Evolutionary conservation across 2,329 filamentous ascomycete genomes (phyloP).

Genomic region (Fusarium sp.): DNA sequence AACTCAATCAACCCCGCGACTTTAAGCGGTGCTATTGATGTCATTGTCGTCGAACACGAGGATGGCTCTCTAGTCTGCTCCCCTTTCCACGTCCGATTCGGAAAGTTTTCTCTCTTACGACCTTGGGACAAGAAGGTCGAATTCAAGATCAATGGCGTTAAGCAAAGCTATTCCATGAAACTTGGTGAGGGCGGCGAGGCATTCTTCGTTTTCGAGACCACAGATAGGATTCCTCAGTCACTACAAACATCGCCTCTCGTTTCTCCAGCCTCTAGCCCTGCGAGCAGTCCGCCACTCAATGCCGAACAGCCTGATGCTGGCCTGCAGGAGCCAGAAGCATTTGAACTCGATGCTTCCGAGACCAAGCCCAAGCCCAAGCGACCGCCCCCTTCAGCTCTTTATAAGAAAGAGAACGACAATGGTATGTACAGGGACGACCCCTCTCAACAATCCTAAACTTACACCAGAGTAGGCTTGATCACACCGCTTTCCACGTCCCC

Average conservation of each 20-base stretch:
- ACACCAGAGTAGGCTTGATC: constrained; percentile 55
- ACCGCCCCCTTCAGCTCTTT: constrained; percentile 61
- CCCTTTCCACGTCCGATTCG: constrained; percentile 98
- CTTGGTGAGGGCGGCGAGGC: constrained; percentile 96
- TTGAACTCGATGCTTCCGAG: constrained; percentile 70
- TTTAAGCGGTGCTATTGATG: constrained; percentile 96
- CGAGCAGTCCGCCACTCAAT: constrained; percentile 80
- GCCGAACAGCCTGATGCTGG: constrained; percentile 50
- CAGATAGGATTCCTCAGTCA: constrained; percentile 89
- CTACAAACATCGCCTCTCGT: constrained; percentile 95
- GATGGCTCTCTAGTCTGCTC: constrained; percentile 92
- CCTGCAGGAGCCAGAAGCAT: constrained; percentile 76
- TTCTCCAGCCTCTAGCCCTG: constrained; percentile 89
- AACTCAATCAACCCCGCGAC: constrained; percentile 99
- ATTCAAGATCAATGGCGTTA: constrained; percentile 92
- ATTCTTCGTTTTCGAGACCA: constrained; percentile 98
- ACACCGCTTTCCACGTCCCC: constrained; percentile 68
- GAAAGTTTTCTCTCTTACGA: constrained; percentile 95
- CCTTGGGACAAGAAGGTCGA: constrained; percentile 99
- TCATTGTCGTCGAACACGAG: constrained; percentile 96
- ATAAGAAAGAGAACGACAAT: constrained; percentile 46
- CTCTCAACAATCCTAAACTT: neutral
- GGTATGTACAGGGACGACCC: constrained; percentile 43
- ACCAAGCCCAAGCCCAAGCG: constrained; percentile 54
- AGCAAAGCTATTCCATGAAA: constrained; percentile 98